phyloP scores from a whole-genome alignment of 208 protist species.

The Leishmania gerbilli region DNA sequence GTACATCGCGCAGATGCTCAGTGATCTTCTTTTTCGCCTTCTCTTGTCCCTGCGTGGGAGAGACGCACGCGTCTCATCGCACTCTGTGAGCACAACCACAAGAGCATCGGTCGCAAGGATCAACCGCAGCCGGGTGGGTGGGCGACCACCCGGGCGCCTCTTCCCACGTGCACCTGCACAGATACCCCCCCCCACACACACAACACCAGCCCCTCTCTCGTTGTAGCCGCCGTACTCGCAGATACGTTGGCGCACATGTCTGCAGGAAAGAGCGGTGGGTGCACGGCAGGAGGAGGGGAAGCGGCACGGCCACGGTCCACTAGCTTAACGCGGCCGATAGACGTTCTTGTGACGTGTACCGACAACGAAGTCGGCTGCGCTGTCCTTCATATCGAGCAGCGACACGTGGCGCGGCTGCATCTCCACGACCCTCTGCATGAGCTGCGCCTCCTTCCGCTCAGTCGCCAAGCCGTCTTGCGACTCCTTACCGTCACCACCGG shows the following conservation, averaged over 20 bases:
- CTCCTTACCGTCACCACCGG: background rate
- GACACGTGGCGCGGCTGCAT: conserved; percentile 76
- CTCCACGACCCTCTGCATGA: conserved; percentile 55
- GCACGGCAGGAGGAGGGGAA: background rate
- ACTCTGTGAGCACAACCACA: background rate
- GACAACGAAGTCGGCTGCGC: conserved; percentile 80
- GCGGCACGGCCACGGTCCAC: background rate
- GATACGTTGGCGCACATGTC: background rate
- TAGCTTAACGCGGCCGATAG: conserved; percentile 36
- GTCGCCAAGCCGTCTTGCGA: background rate
- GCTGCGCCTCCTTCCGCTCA: conserved; percentile 21
- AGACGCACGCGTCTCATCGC: background rate
- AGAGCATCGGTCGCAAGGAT: background rate
- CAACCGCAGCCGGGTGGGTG: background rate
- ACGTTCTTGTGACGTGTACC: conserved; percentile 79
- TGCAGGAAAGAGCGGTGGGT: background rate
- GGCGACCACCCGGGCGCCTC: background rate
- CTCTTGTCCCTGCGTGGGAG: background rate
- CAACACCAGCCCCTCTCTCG: background rate
- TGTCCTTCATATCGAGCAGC: conserved; percentile 88
- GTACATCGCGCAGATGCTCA: background rate
- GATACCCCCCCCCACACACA: background rate
- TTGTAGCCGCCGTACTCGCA: background rate
- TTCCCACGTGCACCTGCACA: background rate
- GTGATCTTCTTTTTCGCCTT: background rate